These are phyloP conservation scores for Chaetothyriales sp. DNA, from an alignment of 2,329 filamentous ascomycete genomes.

Conservation along the genomic window DNA sequence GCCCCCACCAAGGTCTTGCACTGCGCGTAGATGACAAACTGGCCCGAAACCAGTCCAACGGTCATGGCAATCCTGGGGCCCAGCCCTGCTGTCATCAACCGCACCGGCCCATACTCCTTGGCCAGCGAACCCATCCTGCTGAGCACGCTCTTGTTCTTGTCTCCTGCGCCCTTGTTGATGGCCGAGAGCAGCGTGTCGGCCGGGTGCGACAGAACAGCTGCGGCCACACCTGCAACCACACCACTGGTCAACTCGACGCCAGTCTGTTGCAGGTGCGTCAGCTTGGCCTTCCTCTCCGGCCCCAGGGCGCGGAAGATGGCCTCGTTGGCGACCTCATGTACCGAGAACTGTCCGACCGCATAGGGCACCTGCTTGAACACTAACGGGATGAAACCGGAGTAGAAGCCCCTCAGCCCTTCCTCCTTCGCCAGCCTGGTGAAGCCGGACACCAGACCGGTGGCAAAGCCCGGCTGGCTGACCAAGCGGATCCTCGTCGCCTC, in stretches of 20 bases:
- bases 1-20: not conserved
- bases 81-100: not conserved
- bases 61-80: not conserved
- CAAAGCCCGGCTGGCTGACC: slow-evolving; percentile 38
- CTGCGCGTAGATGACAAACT: not conserved
- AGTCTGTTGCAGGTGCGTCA: not conserved
- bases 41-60: not conserved
- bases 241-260: not conserved
- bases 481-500: slow-evolving; percentile 54
- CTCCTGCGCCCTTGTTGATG: not conserved
- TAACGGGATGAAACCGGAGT: not conserved
- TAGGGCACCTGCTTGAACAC: not conserved
- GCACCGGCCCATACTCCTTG: not conserved
- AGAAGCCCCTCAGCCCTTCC: not conserved
- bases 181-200: not conserved
- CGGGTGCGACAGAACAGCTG: not conserved
- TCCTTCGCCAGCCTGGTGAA: not conserved
- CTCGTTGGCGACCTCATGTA: not conserved
- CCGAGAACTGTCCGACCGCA: not conserved
- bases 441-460: not conserved
- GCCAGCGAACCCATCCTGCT: not conserved
- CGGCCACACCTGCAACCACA: not conserved
- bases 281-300: not conserved
- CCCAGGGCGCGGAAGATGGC: not conserved
- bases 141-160: not conserved